Base-by-base conservation (phyloP, 352 stramenopile species). In the Phytophthora megakarya region DNA sequence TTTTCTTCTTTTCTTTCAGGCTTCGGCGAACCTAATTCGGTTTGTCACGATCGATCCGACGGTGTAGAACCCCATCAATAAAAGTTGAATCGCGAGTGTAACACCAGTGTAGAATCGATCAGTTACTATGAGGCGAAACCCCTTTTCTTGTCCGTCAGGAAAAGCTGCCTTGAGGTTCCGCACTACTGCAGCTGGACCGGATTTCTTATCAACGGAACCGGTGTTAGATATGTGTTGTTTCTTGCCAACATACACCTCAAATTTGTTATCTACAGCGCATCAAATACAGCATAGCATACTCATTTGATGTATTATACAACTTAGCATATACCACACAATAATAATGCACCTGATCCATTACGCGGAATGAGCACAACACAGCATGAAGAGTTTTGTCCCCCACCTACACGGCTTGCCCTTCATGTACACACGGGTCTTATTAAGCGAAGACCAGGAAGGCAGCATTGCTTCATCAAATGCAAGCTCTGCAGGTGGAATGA, bases 91-190 rank as follows among this genome's bases (percentile, higher is more conserved):
- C 1, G 43, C 54, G 3, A 63, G 44, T 1, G 23, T 33, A 2
- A 63, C 43, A 35, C n/a, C 43, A 16, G 54, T 55, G 18, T 63
- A 63, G 44, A 55, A 63, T 23, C 54, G 54, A 33, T 55, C 43
- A 1, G n/a, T 62, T 5, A 46, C 53, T 0, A 61, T 42, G 0
- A 54, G 54, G 1, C 54, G 32, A 13, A 53, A 53, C 2, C 43
- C 16, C 3, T 62, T 62, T 32, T 54, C 25, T 28, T 52, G 43
- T n/a, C 42, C 33, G 0, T 47, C 16, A n/a, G 42, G 42, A 37
- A 55, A 54, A 8, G 44, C 54, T 23, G 54, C 54, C 8, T 48
- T 46, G 15, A 54, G 33, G 21, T 54, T 62, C 1, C 54, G 54
- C 7, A 62, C 54, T 5, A 53, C 54, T 0, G 54, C 32, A 7